Evolutionary conservation across 169 alveolate species (phyloP).

Genomic region (Theileria orientalis): DNA sequence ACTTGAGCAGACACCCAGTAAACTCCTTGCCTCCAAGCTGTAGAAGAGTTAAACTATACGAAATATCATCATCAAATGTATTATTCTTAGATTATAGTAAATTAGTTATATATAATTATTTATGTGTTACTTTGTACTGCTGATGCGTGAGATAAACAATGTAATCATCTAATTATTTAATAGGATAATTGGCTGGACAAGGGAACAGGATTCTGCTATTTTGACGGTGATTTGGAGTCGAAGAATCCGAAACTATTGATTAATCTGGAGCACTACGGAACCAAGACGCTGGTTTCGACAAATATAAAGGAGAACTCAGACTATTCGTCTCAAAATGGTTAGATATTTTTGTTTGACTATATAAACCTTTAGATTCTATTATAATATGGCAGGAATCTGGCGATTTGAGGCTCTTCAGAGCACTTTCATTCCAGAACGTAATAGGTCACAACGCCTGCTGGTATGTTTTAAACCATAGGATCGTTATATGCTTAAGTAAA

Average conservation of each 20-base stretch:
- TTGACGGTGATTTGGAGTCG: conserved; percentile 36
- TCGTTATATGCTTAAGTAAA: neutral
- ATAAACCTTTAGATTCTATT: conserved; percentile 36
- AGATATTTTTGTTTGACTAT: neutral
- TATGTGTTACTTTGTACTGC: neutral
- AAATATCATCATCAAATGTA: conserved; percentile 50
- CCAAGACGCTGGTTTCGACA: conserved; percentile 27
- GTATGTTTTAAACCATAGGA: conserved; percentile 2
- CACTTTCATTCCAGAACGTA: conserved; percentile 59
- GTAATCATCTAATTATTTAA: neutral
- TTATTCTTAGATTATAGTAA: neutral
- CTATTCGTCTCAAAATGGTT: conserved; percentile 67
- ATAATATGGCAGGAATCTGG: conserved; percentile 67
- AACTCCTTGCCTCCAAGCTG: conserved; percentile 59
- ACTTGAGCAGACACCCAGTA: conserved; percentile 38
- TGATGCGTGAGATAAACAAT: neutral
- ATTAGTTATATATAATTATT: neutral
- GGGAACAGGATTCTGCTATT: conserved; percentile 64
- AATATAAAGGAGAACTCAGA: conserved; percentile 50
- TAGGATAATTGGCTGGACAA: conserved; percentile 66
- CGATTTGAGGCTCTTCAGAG: conserved; percentile 53
- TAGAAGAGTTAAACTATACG: conserved; percentile 71
- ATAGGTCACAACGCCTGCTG: conserved; percentile 64
- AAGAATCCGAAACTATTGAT: conserved; percentile 53
- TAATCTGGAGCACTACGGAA: conserved; percentile 54